Conservation (phyloP, 2,329 filamentous ascomycete genomes). For the Talaromyces piceae region DNA sequence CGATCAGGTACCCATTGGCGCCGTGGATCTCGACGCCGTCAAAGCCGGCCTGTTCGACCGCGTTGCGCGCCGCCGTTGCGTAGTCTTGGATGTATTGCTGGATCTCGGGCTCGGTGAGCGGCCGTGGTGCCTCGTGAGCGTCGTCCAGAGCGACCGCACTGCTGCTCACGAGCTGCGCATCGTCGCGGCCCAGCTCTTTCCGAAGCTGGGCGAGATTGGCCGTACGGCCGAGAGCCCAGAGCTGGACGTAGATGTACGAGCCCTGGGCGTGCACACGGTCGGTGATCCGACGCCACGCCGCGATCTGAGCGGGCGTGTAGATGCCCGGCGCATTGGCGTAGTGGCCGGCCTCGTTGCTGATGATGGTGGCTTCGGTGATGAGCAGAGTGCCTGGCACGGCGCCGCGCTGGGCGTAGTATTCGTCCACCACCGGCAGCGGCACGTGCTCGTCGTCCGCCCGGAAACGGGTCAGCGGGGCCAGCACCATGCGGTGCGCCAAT, state of each 20-base stretch:
- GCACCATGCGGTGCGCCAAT: constrained; percentile 39
- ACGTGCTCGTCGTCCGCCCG: constrained; percentile 42
- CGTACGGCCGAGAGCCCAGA: constrained; percentile 54
- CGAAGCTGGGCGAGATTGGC: constrained; percentile 32
- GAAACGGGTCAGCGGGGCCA: constrained; percentile 50
- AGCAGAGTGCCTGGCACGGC: constrained; percentile 46
- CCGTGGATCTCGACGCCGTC: constrained; percentile 44
- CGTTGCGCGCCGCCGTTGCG: constrained; percentile 38
- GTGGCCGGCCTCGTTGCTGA: constrained; percentile 36
- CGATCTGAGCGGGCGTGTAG: constrained; percentile 46
- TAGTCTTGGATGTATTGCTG: constrained; percentile 31
- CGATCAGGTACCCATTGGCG: constrained; percentile 43
- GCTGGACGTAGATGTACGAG: constrained; percentile 51
- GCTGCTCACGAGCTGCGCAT: constrained; percentile 26
- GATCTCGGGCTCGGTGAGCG: constrained; percentile 34
- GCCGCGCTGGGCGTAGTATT: constrained; percentile 48
- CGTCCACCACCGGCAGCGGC: constrained; percentile 29
- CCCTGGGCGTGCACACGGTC: constrained; percentile 55
- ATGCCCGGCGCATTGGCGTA: constrained; percentile 49
- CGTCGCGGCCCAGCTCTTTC: constrained; percentile 15
- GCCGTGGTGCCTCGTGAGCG: constrained; percentile 16
- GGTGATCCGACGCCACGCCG: constrained; percentile 51
- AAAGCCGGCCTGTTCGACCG: constrained; percentile 45
- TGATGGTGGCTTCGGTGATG: constrained; percentile 50
- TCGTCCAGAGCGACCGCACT: constrained; percentile 32